These are phyloP conservation scores for Elasticomyces elasticus DNA, from an alignment of 495 filamentous ascomycete species.

Conservation along the genomic window DNA sequence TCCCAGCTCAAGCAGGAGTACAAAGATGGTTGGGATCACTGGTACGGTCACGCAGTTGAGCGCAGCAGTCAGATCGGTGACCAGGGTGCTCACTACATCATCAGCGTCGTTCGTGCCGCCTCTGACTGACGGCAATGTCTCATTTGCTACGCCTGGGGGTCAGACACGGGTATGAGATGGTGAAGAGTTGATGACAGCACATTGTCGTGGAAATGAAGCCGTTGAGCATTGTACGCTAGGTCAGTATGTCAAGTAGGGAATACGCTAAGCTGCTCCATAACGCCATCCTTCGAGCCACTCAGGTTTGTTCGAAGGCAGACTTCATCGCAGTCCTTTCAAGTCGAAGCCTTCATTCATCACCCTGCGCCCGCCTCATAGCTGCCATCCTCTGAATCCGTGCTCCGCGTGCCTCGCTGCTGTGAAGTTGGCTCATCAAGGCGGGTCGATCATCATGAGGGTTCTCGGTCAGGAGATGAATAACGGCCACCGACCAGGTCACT, in stretches of 20 bases:
- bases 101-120: neutral
- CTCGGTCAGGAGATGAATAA: constrained; percentile 1
- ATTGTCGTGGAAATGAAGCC: neutral
- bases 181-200: neutral
- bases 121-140: neutral
- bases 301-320: too few relatives aligned
- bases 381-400: neutral
- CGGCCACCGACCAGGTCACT: constrained; percentile 4
- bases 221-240: neutral
- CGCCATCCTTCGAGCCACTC: too few relatives aligned
- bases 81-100: neutral
- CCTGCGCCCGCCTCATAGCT: neutral
- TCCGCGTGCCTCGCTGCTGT: neutral
- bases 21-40: neutral
- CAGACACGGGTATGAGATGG: neutral
- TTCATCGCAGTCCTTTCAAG: too few relatives aligned
- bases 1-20: neutral
- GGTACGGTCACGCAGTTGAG: neutral
- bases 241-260: neutral
- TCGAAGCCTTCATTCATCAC: neutral
- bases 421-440: neutral
- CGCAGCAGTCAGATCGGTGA: neutral
- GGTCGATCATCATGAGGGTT: neutral
- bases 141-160: neutral
- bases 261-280: too few relatives aligned